A percentile compares a stretch with the other conserved stretches of the same genome.
Evolutionary conservation across 176 grass and related monocot genomes (phyloP).

Genomic region (Eragrostis curvula): DNA sequence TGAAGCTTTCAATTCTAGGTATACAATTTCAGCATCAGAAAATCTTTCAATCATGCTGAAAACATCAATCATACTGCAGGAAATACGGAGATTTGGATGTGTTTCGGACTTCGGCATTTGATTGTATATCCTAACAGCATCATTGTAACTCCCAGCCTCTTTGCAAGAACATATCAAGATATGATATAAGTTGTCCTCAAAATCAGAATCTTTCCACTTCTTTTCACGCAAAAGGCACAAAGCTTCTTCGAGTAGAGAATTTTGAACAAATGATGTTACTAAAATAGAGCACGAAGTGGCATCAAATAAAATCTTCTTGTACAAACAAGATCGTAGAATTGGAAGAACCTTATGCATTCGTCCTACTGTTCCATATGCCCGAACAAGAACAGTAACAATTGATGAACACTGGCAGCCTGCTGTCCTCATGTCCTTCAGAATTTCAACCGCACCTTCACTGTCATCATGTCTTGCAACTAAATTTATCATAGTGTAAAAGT

Average conservation of each 20-base stretch:
- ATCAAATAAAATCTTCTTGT: constrained; percentile 71
- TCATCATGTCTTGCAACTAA: constrained; percentile 74
- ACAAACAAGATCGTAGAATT: constrained; percentile 69
- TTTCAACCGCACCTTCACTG: constrained; percentile 52
- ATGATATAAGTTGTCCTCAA: constrained; percentile 86
- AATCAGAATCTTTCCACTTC: constrained; percentile 77
- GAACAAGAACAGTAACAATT: constrained; percentile 69
- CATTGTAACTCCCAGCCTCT: constrained; percentile 57
- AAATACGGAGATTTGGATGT: constrained; percentile 68
- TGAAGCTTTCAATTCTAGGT: constrained; percentile 62
- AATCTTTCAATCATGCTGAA: constrained; percentile 71
- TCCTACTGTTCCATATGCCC: constrained; percentile 67
- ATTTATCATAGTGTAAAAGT: constrained; percentile 88
- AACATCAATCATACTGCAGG: constrained; percentile 86
- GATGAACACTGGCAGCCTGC: constrained; percentile 67
- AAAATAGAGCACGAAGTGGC: constrained; percentile 84
- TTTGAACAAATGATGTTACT: constrained; percentile 67
- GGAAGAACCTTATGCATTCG: constrained; percentile 61
- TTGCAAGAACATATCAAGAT: constrained; percentile 88
- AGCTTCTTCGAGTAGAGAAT: constrained; percentile 75
- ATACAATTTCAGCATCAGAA: constrained; percentile 68
- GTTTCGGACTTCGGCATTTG: constrained; percentile 59
- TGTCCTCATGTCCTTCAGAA: constrained; percentile 67
- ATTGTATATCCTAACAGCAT: constrained; percentile 70
- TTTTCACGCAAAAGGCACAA: constrained; percentile 72